These are phyloP conservation scores for Xylaria polymorpha DNA, from an alignment of 2,329 filamentous ascomycete species.

Conservation along the genomic window DNA sequence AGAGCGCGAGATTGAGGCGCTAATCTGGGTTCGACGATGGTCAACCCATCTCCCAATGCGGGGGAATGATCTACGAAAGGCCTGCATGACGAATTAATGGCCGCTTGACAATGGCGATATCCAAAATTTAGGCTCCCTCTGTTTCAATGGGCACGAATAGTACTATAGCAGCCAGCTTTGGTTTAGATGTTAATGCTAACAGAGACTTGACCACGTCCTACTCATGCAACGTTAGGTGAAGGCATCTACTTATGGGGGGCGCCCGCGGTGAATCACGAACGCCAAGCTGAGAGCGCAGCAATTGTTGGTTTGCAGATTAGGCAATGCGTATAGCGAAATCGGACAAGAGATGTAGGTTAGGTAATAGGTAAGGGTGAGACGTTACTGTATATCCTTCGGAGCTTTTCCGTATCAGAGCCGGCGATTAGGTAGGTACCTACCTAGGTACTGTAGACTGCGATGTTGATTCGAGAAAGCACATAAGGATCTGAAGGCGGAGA, in stretches of 20 bases:
- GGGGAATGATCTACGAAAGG: constrained; percentile 33
- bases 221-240: neutral
- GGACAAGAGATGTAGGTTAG: neutral
- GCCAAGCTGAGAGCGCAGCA: no score
- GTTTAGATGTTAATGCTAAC: neutral
- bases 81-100: constrained; percentile 34
- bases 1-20: constrained; percentile 36
- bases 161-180: neutral
- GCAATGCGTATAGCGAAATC: neutral
- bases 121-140: neutral
- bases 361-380: neutral
- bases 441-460: no score
- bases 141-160: neutral
- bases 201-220: neutral
- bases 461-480: neutral
- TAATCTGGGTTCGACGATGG: constrained; percentile 14
- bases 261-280: neutral
- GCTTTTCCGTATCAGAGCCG: neutral
- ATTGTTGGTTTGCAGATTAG: no score
- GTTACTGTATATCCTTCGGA: neutral
- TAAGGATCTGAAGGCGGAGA: constrained; percentile 11
- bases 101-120: neutral
- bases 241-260: neutral
- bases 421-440: no score
- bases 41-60: constrained; percentile 27